These are phyloP conservation scores for Fusarium sp. DNA, from an alignment of 2,329 filamentous ascomycete genomes.

Conservation along the genomic window DNA sequence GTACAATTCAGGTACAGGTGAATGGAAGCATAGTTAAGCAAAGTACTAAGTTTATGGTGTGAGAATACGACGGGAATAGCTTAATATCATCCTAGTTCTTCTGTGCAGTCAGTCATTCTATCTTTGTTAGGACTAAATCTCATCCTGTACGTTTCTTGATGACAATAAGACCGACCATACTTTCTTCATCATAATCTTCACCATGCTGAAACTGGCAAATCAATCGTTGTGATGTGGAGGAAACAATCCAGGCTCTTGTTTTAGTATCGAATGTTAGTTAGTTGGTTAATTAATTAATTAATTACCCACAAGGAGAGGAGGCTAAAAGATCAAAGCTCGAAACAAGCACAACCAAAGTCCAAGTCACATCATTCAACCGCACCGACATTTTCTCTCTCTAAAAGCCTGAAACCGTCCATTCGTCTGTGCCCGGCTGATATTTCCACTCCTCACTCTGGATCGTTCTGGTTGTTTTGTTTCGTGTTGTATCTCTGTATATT, in stretches of 20 bases:
- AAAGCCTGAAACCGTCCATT: slow-evolving; percentile 9
- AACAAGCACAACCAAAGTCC: slow-evolving; percentile 6
- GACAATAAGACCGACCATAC: not conserved
- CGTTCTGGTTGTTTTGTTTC: not conserved
- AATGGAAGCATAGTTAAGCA: not conserved
- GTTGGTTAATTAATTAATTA: not conserved
- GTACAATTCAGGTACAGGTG: not conserved
- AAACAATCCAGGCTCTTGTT: not conserved
- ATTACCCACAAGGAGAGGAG: not conserved
- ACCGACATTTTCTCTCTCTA: not conserved
- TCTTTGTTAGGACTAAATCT: not conserved
- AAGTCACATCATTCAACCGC: slow-evolving; percentile 4
- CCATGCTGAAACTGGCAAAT: not conserved
- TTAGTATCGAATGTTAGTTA: not conserved
- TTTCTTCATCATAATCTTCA: not conserved
- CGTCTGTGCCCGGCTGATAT: slow-evolving; percentile 4
- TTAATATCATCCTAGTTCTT: not conserved
- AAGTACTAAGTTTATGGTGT: not conserved
- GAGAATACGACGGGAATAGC: not conserved
- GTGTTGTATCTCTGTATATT: not conserved
- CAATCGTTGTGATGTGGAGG: not conserved
- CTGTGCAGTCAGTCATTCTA: not conserved
- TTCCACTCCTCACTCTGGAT: not conserved
- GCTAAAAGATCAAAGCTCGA: slow-evolving; percentile 20
- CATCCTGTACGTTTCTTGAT: not conserved